These are phyloP conservation scores for Abelmoschus esculentus DNA, from an alignment of 345 rosid genomes.

Conservation along the genomic window DNA sequence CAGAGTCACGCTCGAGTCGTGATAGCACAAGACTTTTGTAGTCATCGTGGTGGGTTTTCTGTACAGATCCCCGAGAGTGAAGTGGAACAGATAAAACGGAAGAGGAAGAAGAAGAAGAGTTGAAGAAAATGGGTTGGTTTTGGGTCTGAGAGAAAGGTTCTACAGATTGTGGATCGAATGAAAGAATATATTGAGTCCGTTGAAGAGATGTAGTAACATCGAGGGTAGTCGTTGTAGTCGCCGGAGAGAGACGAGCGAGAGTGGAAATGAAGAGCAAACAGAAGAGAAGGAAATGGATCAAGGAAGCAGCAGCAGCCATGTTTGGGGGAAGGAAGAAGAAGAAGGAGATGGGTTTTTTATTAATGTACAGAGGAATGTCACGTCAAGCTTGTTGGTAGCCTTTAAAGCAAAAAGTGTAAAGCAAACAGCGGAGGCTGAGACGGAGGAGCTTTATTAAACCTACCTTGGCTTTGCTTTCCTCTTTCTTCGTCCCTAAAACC, in stretches of 20 bases:
- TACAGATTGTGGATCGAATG: conserved; percentile 29
- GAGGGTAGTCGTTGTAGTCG: conserved; percentile 26
- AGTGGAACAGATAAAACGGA: conserved; percentile 39
- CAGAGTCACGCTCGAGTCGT: conserved; percentile 71
- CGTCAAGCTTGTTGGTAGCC: background rate
- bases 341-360: background rate
- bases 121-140: background rate
- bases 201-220: conserved; percentile 46
- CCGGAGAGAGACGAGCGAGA: conserved; percentile 33
- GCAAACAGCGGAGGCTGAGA: background rate
- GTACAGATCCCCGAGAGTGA: conserved; percentile 54
- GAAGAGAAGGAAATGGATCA: conserved; percentile 15
- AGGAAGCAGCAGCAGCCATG: background rate
- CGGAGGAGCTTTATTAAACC: background rate
- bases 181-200: conserved; percentile 37
- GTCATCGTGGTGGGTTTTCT: conserved; percentile 37
- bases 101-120: conserved; percentile 20
- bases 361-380: background rate
- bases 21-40: conserved; percentile 49
- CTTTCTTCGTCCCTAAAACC: background rate
- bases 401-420: too few species aligned
- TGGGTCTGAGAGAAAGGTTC: background rate
- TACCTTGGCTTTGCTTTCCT: background rate
- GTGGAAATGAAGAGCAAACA: conserved; percentile 7
- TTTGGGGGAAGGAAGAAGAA: background rate